These are phyloP conservation scores for Atalantia buxifolia DNA, from an alignment of 345 rosid genomes.

Conservation along the genomic window DNA sequence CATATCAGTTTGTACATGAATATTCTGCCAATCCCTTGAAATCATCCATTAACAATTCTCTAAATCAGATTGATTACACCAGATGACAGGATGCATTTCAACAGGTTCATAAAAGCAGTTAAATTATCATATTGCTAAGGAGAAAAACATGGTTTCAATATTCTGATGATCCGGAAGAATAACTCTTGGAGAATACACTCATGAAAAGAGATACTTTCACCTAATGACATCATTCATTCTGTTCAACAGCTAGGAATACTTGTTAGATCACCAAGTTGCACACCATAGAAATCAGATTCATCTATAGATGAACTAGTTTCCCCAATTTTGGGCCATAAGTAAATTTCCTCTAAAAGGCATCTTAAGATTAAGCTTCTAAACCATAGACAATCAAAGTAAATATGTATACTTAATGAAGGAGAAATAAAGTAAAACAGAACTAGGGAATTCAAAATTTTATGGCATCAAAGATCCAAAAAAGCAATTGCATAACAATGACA, in stretches of 20 bases:
- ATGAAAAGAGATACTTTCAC: background rate
- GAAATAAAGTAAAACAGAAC: background rate
- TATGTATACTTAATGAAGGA: background rate
- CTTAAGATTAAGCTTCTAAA: background rate
- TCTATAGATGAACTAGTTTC: background rate
- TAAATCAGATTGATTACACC: background rate
- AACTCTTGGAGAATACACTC: background rate
- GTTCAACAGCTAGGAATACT: background rate
- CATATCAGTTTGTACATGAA: no score
- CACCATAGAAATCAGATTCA: background rate
- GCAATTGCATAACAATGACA: conserved; percentile 4
- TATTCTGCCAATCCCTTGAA: no score
- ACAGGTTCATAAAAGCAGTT: background rate
- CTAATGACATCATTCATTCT: background rate
- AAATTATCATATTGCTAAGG: background rate
- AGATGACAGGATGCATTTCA: background rate
- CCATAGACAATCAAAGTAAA: background rate
- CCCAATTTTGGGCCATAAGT: background rate
- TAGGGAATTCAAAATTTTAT: background rate
- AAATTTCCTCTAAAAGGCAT: background rate
- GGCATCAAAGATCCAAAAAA: conserved; percentile 3
- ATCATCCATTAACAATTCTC: background rate
- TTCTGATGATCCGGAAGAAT: background rate
- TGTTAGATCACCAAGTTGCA: background rate
- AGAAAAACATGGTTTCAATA: background rate